These are phyloP conservation scores for Didymella arachidicola DNA, from an alignment of 2,329 filamentous ascomycete species.

Conservation along the genomic window DNA sequence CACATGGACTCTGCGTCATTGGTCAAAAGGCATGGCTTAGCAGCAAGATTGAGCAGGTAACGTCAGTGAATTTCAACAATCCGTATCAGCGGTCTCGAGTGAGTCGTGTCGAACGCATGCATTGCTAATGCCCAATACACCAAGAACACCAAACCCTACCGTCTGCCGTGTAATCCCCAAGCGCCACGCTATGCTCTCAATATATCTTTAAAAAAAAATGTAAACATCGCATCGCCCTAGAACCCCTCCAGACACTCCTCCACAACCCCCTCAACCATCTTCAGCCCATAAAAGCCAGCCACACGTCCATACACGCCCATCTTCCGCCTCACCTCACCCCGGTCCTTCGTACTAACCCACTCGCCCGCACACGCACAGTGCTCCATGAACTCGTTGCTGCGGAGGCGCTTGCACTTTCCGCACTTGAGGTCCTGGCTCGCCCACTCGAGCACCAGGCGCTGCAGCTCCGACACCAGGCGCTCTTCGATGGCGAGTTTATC, in stretches of 20 bases:
- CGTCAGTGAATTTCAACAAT: too few species aligned
- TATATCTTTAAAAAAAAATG: neutral
- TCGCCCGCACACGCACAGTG: constrained; percentile 91
- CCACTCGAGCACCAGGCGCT: constrained; percentile 81
- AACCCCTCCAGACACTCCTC: constrained; percentile 65
- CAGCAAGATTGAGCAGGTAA: too few species aligned
- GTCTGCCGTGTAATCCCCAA: neutral
- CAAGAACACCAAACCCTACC: neutral
- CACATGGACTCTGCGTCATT: too few species aligned
- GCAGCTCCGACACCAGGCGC: constrained; percentile 76
- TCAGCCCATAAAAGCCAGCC: constrained; percentile 78
- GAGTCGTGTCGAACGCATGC: neutral
- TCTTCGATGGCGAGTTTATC: constrained; percentile 86
- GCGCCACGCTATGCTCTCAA: neutral
- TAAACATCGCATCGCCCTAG: constrained; percentile 13
- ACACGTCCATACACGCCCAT: constrained; percentile 77
- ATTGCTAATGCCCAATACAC: neutral
- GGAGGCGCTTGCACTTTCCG: constrained; percentile 69
- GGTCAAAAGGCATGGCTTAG: too few species aligned
- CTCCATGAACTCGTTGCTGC: constrained; percentile 94
- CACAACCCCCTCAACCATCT: constrained; percentile 81
- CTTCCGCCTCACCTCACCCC: constrained; percentile 69
- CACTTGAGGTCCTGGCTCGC: constrained; percentile 90
- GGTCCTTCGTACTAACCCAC: constrained; percentile 77
- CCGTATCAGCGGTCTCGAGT: too few species aligned